Evolutionary conservation across 148 eudicot species (phyloP), one percentile per base, ranked within the genome.

Genomic region (Cornus florida): DNA sequence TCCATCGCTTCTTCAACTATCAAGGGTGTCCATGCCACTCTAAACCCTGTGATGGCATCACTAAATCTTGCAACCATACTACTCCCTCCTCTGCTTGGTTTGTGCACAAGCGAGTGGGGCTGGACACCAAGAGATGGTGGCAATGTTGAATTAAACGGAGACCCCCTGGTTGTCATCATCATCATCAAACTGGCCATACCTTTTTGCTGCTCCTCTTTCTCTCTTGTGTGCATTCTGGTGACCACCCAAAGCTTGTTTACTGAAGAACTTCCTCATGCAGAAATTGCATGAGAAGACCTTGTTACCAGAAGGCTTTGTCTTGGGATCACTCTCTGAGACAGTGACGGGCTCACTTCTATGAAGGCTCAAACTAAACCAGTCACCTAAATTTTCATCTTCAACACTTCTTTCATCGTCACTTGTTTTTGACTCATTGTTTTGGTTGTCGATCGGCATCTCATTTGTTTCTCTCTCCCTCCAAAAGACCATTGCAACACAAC

Each of bases 151-250:
- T 16, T 57, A 20, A 57, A 28, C 10, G 53, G 53, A 48, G 12
- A 48, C 53, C 53, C 53, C 6, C 17, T 22, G 7, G 22, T 19
- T 16, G 16, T n/a, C 19, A 62, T 60, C 6, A 10, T 70, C 57
- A 43, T 28, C 24, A 92, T 16, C 20, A 59, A 67, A 74, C 32
- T 57, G 67, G 43, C 28, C 43, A 65, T 75, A 39, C 24, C 59
- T 72, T 68, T 14, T 72, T 6, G 50, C 64, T 74, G 73, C 81
- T 53, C 77, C 77, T 74, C 86, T 81, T 7, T 86, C 86, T 48
- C 80, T 81, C 78, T 83, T 83, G 75, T 83, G 88, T 7, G 88
- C 88, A 69, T 86, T 86, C 59, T 83, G 86, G 80, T 86, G 88
- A 78, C 88, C 86, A 23, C 88, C 86, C 77, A 86, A 70, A 1